These are phyloP conservation scores for Rhodotorula kratochvilovae DNA, from an alignment of 768 basidiomycete genomes.

Conservation along the genomic window DNA sequence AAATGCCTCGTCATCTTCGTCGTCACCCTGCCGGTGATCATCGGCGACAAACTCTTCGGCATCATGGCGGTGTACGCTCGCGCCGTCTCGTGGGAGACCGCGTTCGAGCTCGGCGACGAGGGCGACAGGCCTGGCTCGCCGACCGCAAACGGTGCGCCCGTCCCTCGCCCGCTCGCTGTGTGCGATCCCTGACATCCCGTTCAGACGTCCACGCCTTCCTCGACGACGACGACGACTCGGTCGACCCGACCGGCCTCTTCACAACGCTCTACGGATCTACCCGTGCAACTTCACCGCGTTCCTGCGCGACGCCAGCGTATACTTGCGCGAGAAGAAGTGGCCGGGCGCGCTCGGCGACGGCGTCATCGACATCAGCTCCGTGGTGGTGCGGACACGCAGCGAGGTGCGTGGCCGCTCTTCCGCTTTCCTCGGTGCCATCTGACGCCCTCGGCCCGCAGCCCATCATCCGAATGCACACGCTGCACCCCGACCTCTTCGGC, in stretches of 20 bases:
- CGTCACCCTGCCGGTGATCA: slow-evolving; percentile 37
- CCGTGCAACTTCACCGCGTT: slow-evolving; percentile 83
- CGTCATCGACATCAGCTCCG: slow-evolving; percentile 61
- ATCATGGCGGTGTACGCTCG: slow-evolving; percentile 45
- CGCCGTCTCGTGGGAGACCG: slow-evolving; percentile 44
- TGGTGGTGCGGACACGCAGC: slow-evolving; percentile 65
- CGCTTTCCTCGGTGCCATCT: not conserved
- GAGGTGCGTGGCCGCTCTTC: slow-evolving; percentile 56
- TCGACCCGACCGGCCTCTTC: slow-evolving; percentile 63
- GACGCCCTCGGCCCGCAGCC: slow-evolving; percentile 51
- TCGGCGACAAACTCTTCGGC: slow-evolving; percentile 30
- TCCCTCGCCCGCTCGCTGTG: not conserved
- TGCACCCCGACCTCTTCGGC: slow-evolving; percentile 69
- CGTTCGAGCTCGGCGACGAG: slow-evolving; percentile 15
- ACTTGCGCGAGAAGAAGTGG: slow-evolving; percentile 56
- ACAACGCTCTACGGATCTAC: slow-evolving; percentile 82
- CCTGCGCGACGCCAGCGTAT: slow-evolving; percentile 63
- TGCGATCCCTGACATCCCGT: too few relatives aligned
- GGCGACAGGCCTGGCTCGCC: not conserved
- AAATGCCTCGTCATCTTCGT: slow-evolving; percentile 39
- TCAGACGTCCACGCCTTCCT: not conserved
- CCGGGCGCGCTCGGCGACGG: slow-evolving; percentile 62
- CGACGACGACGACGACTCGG: slow-evolving; percentile 42
- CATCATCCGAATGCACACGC: slow-evolving; percentile 64
- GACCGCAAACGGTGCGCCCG: not conserved